A percentile compares a stretch with the other conserved stretches of the same genome.
Evolutionary conservation across 345 rosid species (phyloP).

Genomic region (Salix suchowensis): DNA sequence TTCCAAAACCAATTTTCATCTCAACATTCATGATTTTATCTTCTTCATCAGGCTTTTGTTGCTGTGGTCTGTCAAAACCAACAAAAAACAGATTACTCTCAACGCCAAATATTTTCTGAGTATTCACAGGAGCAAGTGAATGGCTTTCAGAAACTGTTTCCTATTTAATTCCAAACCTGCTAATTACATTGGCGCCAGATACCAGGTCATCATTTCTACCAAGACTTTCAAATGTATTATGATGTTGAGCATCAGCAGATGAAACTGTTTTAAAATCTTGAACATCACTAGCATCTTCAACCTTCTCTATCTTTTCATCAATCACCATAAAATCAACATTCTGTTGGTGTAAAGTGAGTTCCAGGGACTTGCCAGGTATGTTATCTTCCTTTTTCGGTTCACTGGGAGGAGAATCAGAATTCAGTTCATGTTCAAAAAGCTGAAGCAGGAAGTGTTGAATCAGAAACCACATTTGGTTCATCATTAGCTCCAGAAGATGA

Average conservation of each 20-base stretch:
- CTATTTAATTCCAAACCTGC: slow-evolving; percentile 22
- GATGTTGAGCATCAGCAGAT: slow-evolving; percentile 17
- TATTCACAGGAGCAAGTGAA: neutral
- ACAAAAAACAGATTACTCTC: slow-evolving; percentile 15
- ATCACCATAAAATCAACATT: slow-evolving; percentile 15
- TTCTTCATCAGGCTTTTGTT: slow-evolving; percentile 10
- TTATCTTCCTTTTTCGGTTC: slow-evolving; percentile 31
- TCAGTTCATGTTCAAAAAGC: slow-evolving; percentile 32
- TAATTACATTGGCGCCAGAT: slow-evolving; percentile 17
- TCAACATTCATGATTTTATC: slow-evolving; percentile 16
- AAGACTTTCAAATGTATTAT: slow-evolving; percentile 15
- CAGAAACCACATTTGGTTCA: slow-evolving; percentile 26
- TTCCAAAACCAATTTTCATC: slow-evolving; percentile 24
- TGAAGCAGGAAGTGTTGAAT: slow-evolving; percentile 29
- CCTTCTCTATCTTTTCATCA: slow-evolving; percentile 25
- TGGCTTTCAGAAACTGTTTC: slow-evolving; percentile 24
- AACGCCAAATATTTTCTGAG: slow-evolving; percentile 13
- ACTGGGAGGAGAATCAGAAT: slow-evolving; percentile 32
- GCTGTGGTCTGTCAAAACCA: neutral
- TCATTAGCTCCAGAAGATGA: slow-evolving; percentile 24
- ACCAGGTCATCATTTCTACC: slow-evolving; percentile 21
- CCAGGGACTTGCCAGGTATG: slow-evolving; percentile 19
- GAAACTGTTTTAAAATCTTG: slow-evolving; percentile 29
- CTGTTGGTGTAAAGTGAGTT: slow-evolving; percentile 21
- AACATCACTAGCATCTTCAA: slow-evolving; percentile 19